Percentiles rank a stretch among this genome's conserved stretches.
These are phyloP conservation scores for Zhuliangozyma blackwelliae DNA, from an alignment of 1,139 yeast genomes.

Conservation along the genomic window DNA sequence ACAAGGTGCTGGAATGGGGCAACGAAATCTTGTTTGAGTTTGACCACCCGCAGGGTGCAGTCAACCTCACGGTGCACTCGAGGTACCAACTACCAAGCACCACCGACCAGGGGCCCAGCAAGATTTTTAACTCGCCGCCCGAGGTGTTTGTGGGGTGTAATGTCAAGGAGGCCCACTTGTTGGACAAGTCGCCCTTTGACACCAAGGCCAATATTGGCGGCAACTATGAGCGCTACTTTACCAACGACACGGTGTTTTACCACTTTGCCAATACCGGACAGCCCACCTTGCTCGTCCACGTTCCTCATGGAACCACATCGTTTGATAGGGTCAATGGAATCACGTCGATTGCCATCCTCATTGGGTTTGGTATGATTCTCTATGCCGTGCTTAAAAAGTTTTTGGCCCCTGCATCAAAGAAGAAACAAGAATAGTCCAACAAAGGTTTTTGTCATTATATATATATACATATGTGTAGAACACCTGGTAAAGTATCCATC, in stretches of 20 bases:
- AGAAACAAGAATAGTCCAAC: not conserved
- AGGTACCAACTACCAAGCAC: slow-evolving; percentile 32
- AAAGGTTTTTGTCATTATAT: not conserved
- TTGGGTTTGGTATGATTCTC: slow-evolving; percentile 10
- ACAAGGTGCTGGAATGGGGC: slow-evolving; percentile 39
- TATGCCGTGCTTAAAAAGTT: slow-evolving; percentile 6
- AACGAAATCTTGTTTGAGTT: slow-evolving; percentile 34
- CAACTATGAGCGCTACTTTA: slow-evolving; percentile 34
- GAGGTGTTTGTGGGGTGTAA: slow-evolving; percentile 33
- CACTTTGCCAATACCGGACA: slow-evolving; percentile 17
- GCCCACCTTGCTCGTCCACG: slow-evolving; percentile 9
- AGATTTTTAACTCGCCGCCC: slow-evolving; percentile 18
- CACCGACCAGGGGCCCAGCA: slow-evolving; percentile 6
- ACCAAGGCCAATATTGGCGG: slow-evolving; percentile 28
- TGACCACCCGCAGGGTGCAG: slow-evolving; percentile 8
- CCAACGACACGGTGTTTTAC: slow-evolving; percentile 40
- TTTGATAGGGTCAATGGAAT: slow-evolving; percentile 13
- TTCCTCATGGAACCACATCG: slow-evolving; percentile 20
- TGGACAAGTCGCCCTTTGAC: slow-evolving; percentile 37
- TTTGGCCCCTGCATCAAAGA: slow-evolving; percentile 1
- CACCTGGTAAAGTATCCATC: no score
- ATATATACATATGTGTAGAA: no score
- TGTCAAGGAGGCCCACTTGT: slow-evolving; percentile 22
- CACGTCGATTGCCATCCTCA: slow-evolving; percentile 12
- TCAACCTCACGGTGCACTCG: slow-evolving; percentile 33